Evolutionary conservation across 148 eudicot species (phyloP).

Genomic region (Chenopodium suecicum): DNA sequence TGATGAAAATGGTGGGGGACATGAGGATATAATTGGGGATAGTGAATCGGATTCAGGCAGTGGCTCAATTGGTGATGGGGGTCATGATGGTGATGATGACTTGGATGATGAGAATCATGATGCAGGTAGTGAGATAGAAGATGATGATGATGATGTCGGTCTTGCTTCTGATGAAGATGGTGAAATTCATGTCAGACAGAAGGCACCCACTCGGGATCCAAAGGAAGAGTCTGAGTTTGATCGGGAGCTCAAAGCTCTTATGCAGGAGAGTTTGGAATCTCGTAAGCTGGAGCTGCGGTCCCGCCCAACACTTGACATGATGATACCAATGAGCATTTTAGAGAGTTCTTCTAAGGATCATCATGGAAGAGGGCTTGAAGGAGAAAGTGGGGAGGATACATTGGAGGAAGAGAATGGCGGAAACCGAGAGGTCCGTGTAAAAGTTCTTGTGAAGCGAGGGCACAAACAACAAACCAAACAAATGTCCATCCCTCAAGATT

Average conservation of each 20-base stretch:
- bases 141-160: conserved; percentile 57
- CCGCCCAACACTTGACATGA: conserved; percentile 87
- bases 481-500: conserved; percentile 90
- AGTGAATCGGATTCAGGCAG: conserved; percentile 74
- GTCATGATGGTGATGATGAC: conserved; percentile 67
- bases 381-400: conserved; percentile 85
- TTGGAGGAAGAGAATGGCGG: conserved; percentile 78
- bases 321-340: conserved; percentile 82
- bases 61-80: conserved; percentile 62
- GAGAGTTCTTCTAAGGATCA: conserved; percentile 73
- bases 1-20: conserved; percentile 68
- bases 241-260: conserved; percentile 79
- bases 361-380: conserved; percentile 63
- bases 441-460: conserved; percentile 92
- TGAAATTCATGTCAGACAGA: conserved; percentile 79
- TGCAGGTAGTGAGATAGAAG: conserved; percentile 61
- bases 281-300: conserved; percentile 76
- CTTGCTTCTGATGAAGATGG: conserved; percentile 85
- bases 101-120: conserved; percentile 72
- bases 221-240: conserved; percentile 93
- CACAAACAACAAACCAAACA: conserved; percentile 90
- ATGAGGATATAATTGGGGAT: conserved; percentile 54
- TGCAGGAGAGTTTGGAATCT: conserved; percentile 98
- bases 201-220: conserved; percentile 57
- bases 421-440: conserved; percentile 75